A percentile compares a stretch with the other conserved stretches of the same genome.
These are phyloP conservation scores for Talaromyces sp. DNA, from an alignment of 2,329 filamentous ascomycete species.

Conservation along the genomic window DNA sequence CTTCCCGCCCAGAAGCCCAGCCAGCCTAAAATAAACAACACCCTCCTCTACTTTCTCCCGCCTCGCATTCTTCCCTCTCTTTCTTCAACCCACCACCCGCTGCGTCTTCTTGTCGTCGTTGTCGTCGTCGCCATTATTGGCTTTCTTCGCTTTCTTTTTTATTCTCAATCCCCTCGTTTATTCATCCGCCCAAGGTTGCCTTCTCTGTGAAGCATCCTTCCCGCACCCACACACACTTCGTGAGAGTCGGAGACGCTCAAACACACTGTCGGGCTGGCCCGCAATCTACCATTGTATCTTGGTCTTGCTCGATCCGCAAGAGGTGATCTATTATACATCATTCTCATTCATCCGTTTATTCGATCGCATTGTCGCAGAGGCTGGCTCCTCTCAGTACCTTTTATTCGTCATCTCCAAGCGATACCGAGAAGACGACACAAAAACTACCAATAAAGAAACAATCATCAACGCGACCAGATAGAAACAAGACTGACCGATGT, in stretches of 20 bases:
- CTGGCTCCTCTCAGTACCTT: constrained; percentile 12
- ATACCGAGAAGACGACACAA: not conserved
- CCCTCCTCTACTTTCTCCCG: not conserved
- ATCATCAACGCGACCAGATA: not conserved
- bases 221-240: constrained; percentile 18
- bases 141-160: constrained; percentile 20
- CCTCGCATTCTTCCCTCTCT: not conserved
- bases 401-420: constrained; percentile 2
- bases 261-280: constrained; percentile 32
- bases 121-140: constrained; percentile 14
- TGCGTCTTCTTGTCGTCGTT: not conserved
- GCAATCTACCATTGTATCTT: constrained; percentile 27
- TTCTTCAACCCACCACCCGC: not conserved
- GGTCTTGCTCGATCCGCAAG: constrained; percentile 7
- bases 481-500: not conserved
- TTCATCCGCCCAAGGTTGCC: constrained; percentile 18
- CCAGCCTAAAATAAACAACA: constrained; percentile 15
- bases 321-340: not conserved
- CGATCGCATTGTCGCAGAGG: constrained; percentile 10
- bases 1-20: not conserved
- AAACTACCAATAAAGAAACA: not conserved
- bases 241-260: constrained; percentile 14
- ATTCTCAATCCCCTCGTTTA: constrained; percentile 23
- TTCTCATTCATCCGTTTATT: constrained; percentile 2
- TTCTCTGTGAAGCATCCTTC: constrained; percentile 15